These are phyloP conservation scores for Xylaria castorea DNA, from an alignment of 495 filamentous ascomycete species.

Conservation along the genomic window DNA sequence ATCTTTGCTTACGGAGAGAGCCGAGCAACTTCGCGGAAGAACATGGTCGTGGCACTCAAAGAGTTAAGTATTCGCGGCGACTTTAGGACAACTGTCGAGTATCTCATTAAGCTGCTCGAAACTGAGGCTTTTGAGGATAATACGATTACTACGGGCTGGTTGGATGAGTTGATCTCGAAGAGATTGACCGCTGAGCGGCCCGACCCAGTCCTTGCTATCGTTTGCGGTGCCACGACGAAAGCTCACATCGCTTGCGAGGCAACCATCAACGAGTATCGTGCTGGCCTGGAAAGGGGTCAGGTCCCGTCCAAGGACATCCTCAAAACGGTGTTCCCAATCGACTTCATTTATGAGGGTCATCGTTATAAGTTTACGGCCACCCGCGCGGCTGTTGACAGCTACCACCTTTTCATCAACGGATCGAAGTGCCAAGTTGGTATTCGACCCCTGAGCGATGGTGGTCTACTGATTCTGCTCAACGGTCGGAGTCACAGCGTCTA, in stretches of 20 bases:
- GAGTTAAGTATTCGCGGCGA: conserved; percentile 99
- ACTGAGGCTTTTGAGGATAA: conserved; percentile 99
- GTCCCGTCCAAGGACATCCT: conserved; percentile 94
- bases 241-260: conserved; percentile 91
- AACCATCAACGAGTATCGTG: conserved; percentile 84
- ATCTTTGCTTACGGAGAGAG: conserved; percentile 99
- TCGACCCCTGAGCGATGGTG: conserved; percentile 90
- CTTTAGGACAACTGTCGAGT: conserved; percentile 98
- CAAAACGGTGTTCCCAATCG: conserved; percentile 96
- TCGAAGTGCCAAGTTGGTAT: conserved; percentile 96
- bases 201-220: conserved; percentile 86
- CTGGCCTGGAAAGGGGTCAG: conserved; percentile 94
- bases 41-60: conserved; percentile 99
- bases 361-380: conserved; percentile 99
- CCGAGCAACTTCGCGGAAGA: conserved; percentile 91
- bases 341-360: conserved; percentile 97
- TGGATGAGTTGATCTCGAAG: conserved; percentile 97
- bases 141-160: conserved; percentile 98
- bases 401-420: conserved; percentile 98
- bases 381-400: conserved; percentile 89
- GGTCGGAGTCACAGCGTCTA: conserved; percentile 97
- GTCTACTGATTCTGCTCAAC: conserved; percentile 86
- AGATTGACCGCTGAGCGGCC: conserved; percentile 96
- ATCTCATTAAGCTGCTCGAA: conserved; percentile 98
- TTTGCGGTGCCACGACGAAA: conserved; percentile 94